Conservation (phyloP, 352 stramenopile genomes). For the Pythium phragmitis region DNA sequence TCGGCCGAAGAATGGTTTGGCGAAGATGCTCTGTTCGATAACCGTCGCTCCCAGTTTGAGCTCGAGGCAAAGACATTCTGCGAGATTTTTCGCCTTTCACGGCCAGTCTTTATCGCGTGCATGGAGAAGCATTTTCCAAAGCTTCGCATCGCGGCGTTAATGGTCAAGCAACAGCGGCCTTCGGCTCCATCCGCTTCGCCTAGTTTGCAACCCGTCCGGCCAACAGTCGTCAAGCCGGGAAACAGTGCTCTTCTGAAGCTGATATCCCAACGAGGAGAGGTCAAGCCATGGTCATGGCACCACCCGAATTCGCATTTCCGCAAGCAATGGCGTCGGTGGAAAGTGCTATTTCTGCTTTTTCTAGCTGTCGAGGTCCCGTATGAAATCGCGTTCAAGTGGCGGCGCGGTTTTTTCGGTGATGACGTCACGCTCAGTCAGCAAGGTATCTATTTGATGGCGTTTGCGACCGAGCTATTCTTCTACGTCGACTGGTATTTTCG, state of each 20-base stretch:
- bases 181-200: not conserved
- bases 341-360: slow-evolving; percentile 19
- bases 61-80: slow-evolving; percentile 27
- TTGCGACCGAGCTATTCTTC: slow-evolving; percentile 61
- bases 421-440: slow-evolving; percentile 33
- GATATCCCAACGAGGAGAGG: not conserved
- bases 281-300: slow-evolving; percentile 5
- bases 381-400: slow-evolving; percentile 25
- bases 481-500: slow-evolving; percentile 54
- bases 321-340: slow-evolving; percentile 19
- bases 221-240: not conserved
- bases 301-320: slow-evolving; percentile 14
- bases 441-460: slow-evolving; percentile 30
- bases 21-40: slow-evolving; percentile 27
- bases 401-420: slow-evolving; percentile 22
- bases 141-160: slow-evolving; percentile 42
- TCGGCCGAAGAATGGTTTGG: slow-evolving; percentile 17
- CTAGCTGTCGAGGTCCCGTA: slow-evolving; percentile 22
- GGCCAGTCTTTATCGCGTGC: slow-evolving; percentile 23
- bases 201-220: not conserved
- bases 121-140: slow-evolving; percentile 56
- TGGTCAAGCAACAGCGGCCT: slow-evolving; percentile 24
- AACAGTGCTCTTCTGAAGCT: not conserved
- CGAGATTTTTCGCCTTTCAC: slow-evolving; percentile 22
- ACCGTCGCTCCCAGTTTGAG: slow-evolving; percentile 15